Evolutionary conservation across 1,284 basidiomycete species (phyloP), one percentile per base, ranked within the genome.

Genomic region (Tylopilus sp.): DNA sequence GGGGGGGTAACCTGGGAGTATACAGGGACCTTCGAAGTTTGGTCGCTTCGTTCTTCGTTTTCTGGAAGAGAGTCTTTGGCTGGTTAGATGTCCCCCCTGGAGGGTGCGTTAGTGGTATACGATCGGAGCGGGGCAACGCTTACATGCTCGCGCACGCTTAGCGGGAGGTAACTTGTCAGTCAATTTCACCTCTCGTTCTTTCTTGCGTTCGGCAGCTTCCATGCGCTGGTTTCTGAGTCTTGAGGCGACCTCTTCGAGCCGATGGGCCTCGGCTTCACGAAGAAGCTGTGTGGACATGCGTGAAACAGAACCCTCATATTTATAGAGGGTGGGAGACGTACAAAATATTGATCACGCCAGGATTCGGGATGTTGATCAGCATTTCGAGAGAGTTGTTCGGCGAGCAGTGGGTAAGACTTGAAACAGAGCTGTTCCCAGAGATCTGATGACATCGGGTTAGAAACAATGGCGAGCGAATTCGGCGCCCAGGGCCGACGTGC

Each of bases 31-130:
- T 81, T 63, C 82, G 82, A 38, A 84, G 66, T 59, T 79, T 84
- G 34, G 77, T 81, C 12, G 85, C 82, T 59, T 88, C 82, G 29
- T 73, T 72, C 52, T 77, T 76, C 8, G 87, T 84, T 69, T 86
- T 89, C 69, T 89, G 84, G 56, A 90, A 81, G 11, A 90, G 71
- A 10, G 82, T 76, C 69, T 83, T 88, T 16, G 82, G 81, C 54
- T 74, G 78, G 37, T 66, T 54, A 33, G 65, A 53, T 25, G 65
- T 61, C 37, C 71, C 73, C 80, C 82, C 82, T 84, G 55, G 25
- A 48, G 36, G 42, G 41, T 11, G 53, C 38, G 53, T 51, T 26
- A 53, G 56, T 46, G 42, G 38, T 49, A 51, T 10, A 47, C 47
- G 35, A 19, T 8, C 11, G 21, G 26, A 15, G 15, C 4, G 19